Conservation (phyloP, 352 stramenopile genomes). For the Phytophthora litchii region DNA sequence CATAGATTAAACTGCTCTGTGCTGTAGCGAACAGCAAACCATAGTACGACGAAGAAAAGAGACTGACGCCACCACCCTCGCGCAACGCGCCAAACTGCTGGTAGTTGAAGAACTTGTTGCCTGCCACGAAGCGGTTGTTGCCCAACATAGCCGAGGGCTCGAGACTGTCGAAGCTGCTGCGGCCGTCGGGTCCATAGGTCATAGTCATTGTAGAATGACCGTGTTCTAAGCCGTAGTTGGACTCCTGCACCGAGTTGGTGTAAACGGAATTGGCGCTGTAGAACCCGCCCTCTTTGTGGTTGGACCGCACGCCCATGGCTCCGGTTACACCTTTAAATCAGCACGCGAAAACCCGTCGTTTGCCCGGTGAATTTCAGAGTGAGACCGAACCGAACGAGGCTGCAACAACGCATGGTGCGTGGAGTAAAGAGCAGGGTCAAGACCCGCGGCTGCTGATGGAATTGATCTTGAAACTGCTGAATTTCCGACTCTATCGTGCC, state of each 20-base stretch:
- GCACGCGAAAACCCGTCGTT: conserved; percentile 19
- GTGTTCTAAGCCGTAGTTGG: conserved; percentile 38
- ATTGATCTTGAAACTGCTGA: conserved; percentile 35
- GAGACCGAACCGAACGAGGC: conserved; percentile 26
- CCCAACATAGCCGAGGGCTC: conserved; percentile 33
- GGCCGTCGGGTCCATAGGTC: conserved; percentile 30
- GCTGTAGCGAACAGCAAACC: conserved; percentile 62
- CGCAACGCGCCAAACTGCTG: conserved; percentile 73
- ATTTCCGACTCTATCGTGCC: conserved; percentile 24
- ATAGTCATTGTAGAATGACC: conserved; percentile 31
- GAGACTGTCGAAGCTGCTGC: conserved; percentile 36
- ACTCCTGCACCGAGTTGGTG: conserved; percentile 34
- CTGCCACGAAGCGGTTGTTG: conserved; percentile 60
- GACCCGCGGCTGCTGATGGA: conserved; percentile 10
- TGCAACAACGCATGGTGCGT: conserved; percentile 2
- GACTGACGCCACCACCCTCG: conserved; percentile 56
- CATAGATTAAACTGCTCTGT: conserved; percentile 63
- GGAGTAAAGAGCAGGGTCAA: conserved; percentile 22
- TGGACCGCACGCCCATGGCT: conserved; percentile 32
- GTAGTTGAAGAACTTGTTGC: conserved; percentile 80
- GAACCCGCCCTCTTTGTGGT: conserved; percentile 38
- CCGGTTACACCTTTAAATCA: conserved; percentile 3
- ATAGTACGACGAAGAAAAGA: conserved; percentile 67
- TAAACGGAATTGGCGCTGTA: conserved; percentile 35
- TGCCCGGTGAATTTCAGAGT: conserved; percentile 31